Evolutionary conservation across 805 yeast species (phyloP), one percentile per base, ranked within the genome.

Genomic region (Ogataea methanolica): DNA sequence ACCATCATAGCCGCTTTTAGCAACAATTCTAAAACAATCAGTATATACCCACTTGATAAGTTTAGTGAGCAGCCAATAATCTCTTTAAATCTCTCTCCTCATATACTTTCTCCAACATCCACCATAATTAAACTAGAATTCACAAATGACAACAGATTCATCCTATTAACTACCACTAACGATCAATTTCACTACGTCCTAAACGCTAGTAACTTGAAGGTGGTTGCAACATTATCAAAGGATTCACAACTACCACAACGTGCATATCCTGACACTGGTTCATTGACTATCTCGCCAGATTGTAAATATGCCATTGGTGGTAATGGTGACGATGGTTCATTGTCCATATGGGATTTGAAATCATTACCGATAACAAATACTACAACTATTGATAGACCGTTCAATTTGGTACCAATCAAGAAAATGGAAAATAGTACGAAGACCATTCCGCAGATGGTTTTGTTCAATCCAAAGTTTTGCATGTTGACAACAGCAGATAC

Each of bases 1-100:
- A 68, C 83, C 8, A 85, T 91, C 0, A 82, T 89, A 66, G 96
- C 88, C 0, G 75, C 85, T 14, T 60, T 52, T 48, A 90, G 76
- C 5, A 70, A 74, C 23, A 71, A 72, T 22, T 66, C 62, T 15
- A 65, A 70, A 23, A 72, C 70, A 35, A 70, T 82, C 6, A 74
- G 80, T 2, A 65, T 91, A 33, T 88, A 87, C 58, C 88, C 85
- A 54, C 54, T 78, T 33, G 74, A 79, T 45, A 73, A 73, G 42
- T 78, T 78, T 26, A 26, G 4, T 2, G 31, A 26, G 11, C 31
- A 9, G 9, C 9, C 31, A 26, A 26, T 26, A 26, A 9, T 26
- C 9, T 26, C 31, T 12, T 9, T 26, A 11, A 11, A 26, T 9
- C 31, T 26, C 9, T 26, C 31, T 9, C 11, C 31, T 11, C 9